These are phyloP conservation scores for Aspergillus texensis DNA, from an alignment of 2,329 filamentous ascomycete species.

Conservation along the genomic window DNA sequence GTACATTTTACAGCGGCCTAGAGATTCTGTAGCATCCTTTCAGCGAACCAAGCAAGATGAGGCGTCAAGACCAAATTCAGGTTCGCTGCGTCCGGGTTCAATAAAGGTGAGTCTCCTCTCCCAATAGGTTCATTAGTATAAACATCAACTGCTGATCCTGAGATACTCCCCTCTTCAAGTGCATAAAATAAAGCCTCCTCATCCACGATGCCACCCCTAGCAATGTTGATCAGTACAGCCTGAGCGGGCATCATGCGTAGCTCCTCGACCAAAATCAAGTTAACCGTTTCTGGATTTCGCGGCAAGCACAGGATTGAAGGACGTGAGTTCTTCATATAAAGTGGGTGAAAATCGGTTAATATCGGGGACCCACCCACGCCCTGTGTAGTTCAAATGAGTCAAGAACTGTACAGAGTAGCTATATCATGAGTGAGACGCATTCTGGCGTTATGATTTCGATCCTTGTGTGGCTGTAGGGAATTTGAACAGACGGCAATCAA, in stretches of 20 bases:
- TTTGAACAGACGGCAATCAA: too few relatives aligned
- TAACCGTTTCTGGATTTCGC: slow-evolving; percentile 31
- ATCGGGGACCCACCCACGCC: background rate
- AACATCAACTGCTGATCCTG: slow-evolving; percentile 52
- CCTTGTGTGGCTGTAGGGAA: too few relatives aligned
- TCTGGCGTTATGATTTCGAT: too few relatives aligned
- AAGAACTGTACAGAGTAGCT: background rate
- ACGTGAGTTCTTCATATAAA: too few relatives aligned
- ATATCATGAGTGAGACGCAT: too few relatives aligned
- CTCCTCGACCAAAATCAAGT: slow-evolving; percentile 40
- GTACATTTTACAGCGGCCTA: slow-evolving; percentile 20
- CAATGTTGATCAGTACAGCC: slow-evolving; percentile 52
- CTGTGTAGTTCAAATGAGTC: background rate
- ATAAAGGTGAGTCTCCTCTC: slow-evolving; percentile 45
- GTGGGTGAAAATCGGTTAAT: background rate
- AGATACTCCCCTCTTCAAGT: slow-evolving; percentile 45
- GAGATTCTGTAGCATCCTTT: slow-evolving; percentile 51
- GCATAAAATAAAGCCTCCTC: slow-evolving; percentile 51
- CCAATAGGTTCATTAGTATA: slow-evolving; percentile 50
- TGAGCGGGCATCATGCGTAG: slow-evolving; percentile 44
- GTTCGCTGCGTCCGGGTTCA: slow-evolving; percentile 40
- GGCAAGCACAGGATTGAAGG: slow-evolving; percentile 29
- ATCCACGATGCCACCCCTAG: slow-evolving; percentile 54
- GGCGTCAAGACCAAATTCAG: slow-evolving; percentile 55
- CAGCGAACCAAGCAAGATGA: slow-evolving; percentile 58